Base-by-base conservation (phyloP, 306 rosid genomes). In the Leucaena leucocephala region DNA sequence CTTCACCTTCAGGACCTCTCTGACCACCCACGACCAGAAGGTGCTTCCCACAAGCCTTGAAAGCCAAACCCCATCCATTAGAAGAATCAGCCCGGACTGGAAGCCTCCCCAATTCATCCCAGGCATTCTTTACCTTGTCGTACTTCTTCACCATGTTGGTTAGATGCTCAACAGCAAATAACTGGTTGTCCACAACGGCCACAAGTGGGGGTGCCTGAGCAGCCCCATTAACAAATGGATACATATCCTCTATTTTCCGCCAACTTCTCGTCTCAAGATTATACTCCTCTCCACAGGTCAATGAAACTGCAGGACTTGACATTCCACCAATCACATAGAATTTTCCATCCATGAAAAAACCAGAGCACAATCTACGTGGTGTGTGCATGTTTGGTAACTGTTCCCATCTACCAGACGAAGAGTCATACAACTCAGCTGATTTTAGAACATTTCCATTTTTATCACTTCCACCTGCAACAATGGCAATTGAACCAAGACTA, bases 191-290 rank as follows among this genome's bases (percentile, higher is more conserved):
- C 84, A 90, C 97, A 79, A 92, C 93, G n/a, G 94, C 97, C 50
- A 90, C 89, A 40, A 90, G 97, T 11, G 97, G 97, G 75, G 97
- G 97, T 49, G 94, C 94, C 81, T 92, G 94, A 17, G 91, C 84
- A 13, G 93, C 88, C 83, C 57, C 74, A 58, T 90, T 90, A 70
- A 82, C 93, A 77, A 79, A 84, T 4, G 97, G 97, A 73, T 85
- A 92, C 94, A 90, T 92, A 38, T 85, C 86, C 69, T 88, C 90
- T 68, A 90, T 87, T 81, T 75, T 88, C 80, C 93, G 84, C 97
- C 93, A 90, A 62, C 78, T 87, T 68, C 83, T 82, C 3, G 87
- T 88, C 84, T 85, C 80, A n/a, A 86, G 88, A 78, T 92, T 86
- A 63, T 82, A 90, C 84, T 92, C 94, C 91, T 92, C 97, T 7